Evolutionary conservation across 768 basidiomycete genomes (phyloP).

Genomic region (Boletus reticulatus): DNA sequence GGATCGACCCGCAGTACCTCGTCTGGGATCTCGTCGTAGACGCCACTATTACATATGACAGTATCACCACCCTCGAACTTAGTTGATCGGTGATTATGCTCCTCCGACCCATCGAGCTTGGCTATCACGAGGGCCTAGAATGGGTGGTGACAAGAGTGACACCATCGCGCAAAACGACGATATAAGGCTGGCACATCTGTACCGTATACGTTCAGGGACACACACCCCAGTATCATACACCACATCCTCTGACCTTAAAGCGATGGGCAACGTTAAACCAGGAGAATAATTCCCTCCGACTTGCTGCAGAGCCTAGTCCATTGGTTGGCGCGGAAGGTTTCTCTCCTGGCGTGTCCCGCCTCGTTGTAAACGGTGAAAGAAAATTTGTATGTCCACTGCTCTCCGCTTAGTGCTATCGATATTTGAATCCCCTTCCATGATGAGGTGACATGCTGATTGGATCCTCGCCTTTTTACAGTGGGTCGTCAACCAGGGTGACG

Average conservation of each 20-base stretch:
- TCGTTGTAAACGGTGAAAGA: background rate
- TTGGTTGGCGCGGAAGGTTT: background rate
- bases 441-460: no score
- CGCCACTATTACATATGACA: no score
- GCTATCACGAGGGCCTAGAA: background rate
- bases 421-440: no score
- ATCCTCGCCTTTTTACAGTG: background rate
- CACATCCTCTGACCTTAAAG: background rate
- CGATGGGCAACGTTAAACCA: background rate
- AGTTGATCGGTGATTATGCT: no score
- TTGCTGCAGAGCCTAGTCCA: background rate
- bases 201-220: background rate
- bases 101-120: no score
- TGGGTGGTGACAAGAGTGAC: background rate
- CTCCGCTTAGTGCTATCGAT: background rate
- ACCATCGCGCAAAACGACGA: background rate
- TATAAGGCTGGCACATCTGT: background rate
- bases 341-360: no score
- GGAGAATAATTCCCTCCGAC: background rate
- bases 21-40: no score
- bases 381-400: background rate
- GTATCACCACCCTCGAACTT: no score
- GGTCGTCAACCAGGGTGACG: background rate
- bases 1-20: no score
- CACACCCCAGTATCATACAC: no score